Evolutionary conservation across 2,329 filamentous ascomycete species (phyloP).

Genomic region (Reticulascus tulasneorum): DNA sequence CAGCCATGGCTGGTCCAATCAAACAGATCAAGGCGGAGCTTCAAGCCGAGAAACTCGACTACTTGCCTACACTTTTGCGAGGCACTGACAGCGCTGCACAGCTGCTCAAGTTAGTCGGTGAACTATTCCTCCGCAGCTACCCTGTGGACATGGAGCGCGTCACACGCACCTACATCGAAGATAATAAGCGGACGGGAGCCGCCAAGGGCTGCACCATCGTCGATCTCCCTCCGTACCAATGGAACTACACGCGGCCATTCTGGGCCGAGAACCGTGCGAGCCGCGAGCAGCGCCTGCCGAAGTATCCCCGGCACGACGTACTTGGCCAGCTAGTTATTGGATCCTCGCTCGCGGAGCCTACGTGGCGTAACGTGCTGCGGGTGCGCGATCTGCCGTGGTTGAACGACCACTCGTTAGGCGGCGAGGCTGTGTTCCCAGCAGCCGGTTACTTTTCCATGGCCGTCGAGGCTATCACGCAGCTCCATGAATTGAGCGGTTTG

Average conservation of each 20-base stretch:
- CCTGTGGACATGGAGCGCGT: conserved; percentile 9
- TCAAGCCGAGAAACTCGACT: conserved; percentile 14
- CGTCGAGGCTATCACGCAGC: conserved; percentile 31
- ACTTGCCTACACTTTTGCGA: conserved; percentile 17
- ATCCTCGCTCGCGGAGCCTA: conserved; percentile 1
- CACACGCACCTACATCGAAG: conserved; percentile 1
- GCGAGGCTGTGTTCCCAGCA: conserved; percentile 28
- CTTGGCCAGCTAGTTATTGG: conserved; percentile 18
- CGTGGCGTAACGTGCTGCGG: conserved; percentile 15
- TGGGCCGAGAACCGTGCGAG: conserved; percentile 22
- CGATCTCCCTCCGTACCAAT: conserved; percentile 33
- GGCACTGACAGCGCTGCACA: conserved; percentile 14
- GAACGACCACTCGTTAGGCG: conserved; percentile 17
- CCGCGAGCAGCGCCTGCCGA: conserved; percentile 3
- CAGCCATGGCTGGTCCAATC: conserved; percentile 34
- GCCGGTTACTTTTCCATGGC: conserved; percentile 34
- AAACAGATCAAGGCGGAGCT: conserved; percentile 20
- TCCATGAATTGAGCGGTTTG: conserved; percentile 11
- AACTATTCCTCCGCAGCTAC: conserved; percentile 12
- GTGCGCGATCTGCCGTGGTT: conserved; percentile 26
- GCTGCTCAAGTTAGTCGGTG: conserved; percentile 1
- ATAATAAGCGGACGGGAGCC: background rate
- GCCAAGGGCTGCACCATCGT: conserved; percentile 1
- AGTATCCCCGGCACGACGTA: conserved; percentile 16
- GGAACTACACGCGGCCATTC: conserved; percentile 30